Percentiles rank a stretch among this genome's conserved stretches.
Conservation (phyloP, 768 basidiomycete species). For the Russula sp. region DNA sequence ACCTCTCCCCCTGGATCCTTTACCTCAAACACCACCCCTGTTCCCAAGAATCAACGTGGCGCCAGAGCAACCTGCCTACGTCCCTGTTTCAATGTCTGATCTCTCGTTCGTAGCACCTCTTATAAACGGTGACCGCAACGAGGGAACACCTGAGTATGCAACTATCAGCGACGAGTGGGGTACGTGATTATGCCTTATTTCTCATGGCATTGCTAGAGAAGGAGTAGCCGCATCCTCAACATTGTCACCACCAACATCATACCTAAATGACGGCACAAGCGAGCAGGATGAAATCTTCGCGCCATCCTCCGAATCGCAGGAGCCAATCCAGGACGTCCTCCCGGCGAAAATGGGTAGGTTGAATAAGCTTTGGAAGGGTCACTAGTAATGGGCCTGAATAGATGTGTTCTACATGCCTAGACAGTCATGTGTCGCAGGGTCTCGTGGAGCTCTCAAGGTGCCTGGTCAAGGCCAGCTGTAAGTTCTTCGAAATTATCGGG, state of each 20-base stretch:
- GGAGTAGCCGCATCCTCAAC: neutral
- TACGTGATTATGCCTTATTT: neutral
- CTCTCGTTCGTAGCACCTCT: neutral
- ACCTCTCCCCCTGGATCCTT: neutral
- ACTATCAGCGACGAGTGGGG: slow-evolving; percentile 6
- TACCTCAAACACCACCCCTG: slow-evolving; percentile 8
- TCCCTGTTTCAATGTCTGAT: slow-evolving; percentile 6
- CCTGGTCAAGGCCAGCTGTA: slow-evolving; percentile 4
- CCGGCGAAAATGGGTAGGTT: slow-evolving; percentile 10
- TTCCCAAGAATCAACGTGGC: neutral
- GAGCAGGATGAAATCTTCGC: slow-evolving; percentile 1
- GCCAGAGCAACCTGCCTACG: neutral
- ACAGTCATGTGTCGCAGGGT: neutral
- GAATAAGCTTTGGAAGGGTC: neutral
- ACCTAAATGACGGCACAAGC: neutral
- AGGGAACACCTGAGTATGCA: neutral
- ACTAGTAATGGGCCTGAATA: neutral
- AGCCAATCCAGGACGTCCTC: slow-evolving; percentile 1
- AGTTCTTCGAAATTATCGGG: neutral
- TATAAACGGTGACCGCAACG: neutral
- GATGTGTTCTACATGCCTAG: slow-evolving; percentile 8
- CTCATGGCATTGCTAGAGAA: neutral
- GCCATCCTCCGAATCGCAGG: neutral
- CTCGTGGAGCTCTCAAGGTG: neutral
- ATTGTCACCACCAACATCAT: neutral